Percentiles rank a stretch among this genome's conserved stretches.
Evolutionary conservation across 176 grass and related monocot species (phyloP).

Genomic region (Lolium multiflorum): DNA sequence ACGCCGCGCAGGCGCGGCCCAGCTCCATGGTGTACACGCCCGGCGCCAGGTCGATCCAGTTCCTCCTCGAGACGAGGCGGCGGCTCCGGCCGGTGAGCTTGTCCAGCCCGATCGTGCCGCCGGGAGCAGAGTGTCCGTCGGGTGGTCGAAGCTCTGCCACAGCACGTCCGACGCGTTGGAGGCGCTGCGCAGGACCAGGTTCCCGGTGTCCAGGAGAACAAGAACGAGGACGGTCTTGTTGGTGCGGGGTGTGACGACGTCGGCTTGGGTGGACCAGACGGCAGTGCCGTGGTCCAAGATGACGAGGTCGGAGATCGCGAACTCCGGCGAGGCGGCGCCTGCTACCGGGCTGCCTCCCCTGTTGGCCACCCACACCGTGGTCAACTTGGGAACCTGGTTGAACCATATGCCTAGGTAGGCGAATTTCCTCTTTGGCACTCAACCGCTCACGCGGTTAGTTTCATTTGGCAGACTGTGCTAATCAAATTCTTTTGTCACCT

Average conservation of each 20-base stretch:
- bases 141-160: slow-evolving; percentile 58
- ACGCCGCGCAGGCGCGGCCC: background rate
- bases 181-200: background rate
- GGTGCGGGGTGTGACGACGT: background rate
- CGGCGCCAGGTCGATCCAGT: background rate
- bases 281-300: background rate
- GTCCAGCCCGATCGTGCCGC: slow-evolving; percentile 35
- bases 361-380: slow-evolving; percentile 9
- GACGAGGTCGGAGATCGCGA: slow-evolving; percentile 2
- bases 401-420: slow-evolving; percentile 6
- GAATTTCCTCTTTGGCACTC: no score
- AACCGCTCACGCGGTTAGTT: no score
- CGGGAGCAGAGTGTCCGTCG: slow-evolving; percentile 20
- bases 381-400: slow-evolving; percentile 2
- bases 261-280: slow-evolving; percentile 25
- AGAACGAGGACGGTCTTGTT: background rate
- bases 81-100: slow-evolving; percentile 28
- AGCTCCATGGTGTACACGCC: background rate
- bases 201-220: slow-evolving; percentile 5
- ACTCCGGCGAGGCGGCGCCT: background rate
- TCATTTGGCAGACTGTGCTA: no score
- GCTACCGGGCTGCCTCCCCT: background rate
- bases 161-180: slow-evolving; percentile 19
- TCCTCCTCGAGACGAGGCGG: background rate
- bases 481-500: no score